Percentiles rank a stretch among this genome's conserved stretches.
Conservation (phyloP, 164 flowering plant species). For the Chloranthus sessilifolius region DNA sequence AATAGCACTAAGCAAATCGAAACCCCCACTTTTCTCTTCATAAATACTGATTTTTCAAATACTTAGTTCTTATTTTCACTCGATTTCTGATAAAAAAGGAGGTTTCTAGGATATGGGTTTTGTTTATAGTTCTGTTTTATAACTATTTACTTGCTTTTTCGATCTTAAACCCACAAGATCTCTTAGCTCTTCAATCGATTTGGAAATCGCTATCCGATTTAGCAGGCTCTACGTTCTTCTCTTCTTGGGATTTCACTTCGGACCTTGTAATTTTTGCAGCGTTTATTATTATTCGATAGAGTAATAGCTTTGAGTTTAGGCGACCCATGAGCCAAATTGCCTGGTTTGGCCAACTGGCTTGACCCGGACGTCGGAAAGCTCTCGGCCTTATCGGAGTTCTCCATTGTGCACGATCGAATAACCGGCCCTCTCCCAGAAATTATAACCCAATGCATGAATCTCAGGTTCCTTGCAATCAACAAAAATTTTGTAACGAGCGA, state of each 20-base stretch:
- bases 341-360: conserved; percentile 72
- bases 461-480: conserved; percentile 67
- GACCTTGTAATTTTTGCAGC: conserved; percentile 34
- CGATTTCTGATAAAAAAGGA: too few relatives aligned
- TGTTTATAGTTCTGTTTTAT: neutral
- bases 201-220: conserved; percentile 22
- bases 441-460: conserved; percentile 41
- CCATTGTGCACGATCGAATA: conserved; percentile 81
- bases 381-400: conserved; percentile 55
- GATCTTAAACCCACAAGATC: conserved; percentile 27
- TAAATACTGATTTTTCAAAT: too few relatives aligned
- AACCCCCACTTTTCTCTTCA: too few relatives aligned
- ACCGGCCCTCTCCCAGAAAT: conserved; percentile 56
- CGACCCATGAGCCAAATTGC: conserved; percentile 80
- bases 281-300: conserved; percentile 21
- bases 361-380: conserved; percentile 75
- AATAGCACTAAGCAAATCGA: too few relatives aligned
- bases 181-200: conserved; percentile 28
- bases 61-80: too few relatives aligned
- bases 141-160: conserved; percentile 1
- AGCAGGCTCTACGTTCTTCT: conserved; percentile 32
- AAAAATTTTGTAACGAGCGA: conserved; percentile 67
- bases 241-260: conserved; percentile 34
- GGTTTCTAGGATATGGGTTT: too few relatives aligned
- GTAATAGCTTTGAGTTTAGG: conserved; percentile 70